Percentiles rank a stretch among this genome's conserved stretches.
These are phyloP conservation scores for Clavariopsis aquatica DNA, from an alignment of 495 filamentous ascomycete genomes.

Conservation along the genomic window DNA sequence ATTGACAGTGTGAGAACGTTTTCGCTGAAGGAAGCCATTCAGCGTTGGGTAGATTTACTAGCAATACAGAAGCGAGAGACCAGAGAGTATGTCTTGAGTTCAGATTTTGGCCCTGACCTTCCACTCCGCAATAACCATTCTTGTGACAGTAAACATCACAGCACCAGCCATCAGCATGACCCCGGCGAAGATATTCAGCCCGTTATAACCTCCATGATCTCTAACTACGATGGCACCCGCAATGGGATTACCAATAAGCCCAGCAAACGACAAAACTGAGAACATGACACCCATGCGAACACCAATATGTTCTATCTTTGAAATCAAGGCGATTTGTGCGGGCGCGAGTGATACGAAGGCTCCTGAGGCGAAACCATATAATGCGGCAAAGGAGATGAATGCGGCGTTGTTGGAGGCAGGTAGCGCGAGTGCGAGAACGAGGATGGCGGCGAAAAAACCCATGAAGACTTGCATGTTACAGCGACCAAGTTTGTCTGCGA, in stretches of 20 bases:
- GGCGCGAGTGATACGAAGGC: constrained; percentile 65
- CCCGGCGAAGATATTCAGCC: constrained; percentile 68
- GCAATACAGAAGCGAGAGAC: background rate
- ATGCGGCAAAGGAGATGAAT: constrained; percentile 63
- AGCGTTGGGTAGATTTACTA: no score
- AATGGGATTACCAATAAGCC: constrained; percentile 70
- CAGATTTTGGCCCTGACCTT: constrained; percentile 30
- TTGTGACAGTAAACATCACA: constrained; percentile 51
- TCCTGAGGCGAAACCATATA: constrained; percentile 74
- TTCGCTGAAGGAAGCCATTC: no score
- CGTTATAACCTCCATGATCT: constrained; percentile 58
- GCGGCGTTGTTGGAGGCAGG: constrained; percentile 60
- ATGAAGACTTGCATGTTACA: constrained; percentile 74
- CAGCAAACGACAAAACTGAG: constrained; percentile 62
- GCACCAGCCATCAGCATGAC: constrained; percentile 57
- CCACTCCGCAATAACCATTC: constrained; percentile 49
- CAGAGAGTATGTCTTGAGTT: background rate
- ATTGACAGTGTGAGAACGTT: no score
- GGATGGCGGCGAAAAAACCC: constrained; percentile 58
- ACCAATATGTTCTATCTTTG: constrained; percentile 71
- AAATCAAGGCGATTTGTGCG: constrained; percentile 68
- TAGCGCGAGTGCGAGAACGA: constrained; percentile 71
- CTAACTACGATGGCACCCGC: constrained; percentile 64
- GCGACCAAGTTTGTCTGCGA: constrained; percentile 71
- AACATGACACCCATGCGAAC: constrained; percentile 70